Evolutionary conservation across 1,139 yeast species (phyloP).

Genomic region (Hansenula lynferdii): DNA sequence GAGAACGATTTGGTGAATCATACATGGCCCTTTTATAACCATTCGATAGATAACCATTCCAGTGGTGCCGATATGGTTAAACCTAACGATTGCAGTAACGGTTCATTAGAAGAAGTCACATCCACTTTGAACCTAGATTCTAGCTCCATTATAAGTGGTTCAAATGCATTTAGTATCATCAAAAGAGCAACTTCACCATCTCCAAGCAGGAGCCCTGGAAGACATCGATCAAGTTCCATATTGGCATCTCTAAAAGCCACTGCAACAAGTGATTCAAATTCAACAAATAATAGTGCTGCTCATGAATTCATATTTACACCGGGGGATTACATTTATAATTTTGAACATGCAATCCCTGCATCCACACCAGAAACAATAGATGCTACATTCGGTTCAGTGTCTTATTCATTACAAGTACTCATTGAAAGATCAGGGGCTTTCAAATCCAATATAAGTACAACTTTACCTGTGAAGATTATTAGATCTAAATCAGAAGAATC

Average conservation of each 20-base stretch:
- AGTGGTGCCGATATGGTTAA: conserved; percentile 25
- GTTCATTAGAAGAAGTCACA: conserved; percentile 5
- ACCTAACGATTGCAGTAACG: conserved; percentile 1
- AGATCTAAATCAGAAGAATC: conserved; percentile 76
- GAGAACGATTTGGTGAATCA: conserved; percentile 65
- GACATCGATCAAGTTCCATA: conserved; percentile 14
- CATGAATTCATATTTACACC: conserved; percentile 51
- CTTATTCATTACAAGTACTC: conserved; percentile 62
- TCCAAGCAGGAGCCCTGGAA: conserved; percentile 8
- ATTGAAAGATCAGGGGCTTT: conserved; percentile 81
- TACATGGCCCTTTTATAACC: conserved; percentile 91
- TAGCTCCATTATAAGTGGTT: conserved; percentile 2
- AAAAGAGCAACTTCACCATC: conserved; percentile 22
- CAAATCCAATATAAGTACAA: conserved; percentile 66
- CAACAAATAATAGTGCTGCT: conserved; percentile 2
- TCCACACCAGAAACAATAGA: conserved; percentile 76
- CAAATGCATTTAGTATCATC: conserved; percentile 14
- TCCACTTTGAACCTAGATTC: conserved; percentile 15
- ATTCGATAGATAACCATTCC: conserved; percentile 8
- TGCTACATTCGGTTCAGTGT: conserved; percentile 78
- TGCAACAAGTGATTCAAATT: conserved; percentile 2
- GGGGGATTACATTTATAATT: conserved; percentile 89
- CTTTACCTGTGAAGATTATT: conserved; percentile 59
- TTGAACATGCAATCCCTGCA: conserved; percentile 83
- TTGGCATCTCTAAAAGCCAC: conserved; percentile 6